A percentile compares a stretch with the other conserved stretches of the same genome.
These are phyloP conservation scores for Penicillium sp. DNA, from an alignment of 2,329 filamentous ascomycete genomes.

Conservation along the genomic window DNA sequence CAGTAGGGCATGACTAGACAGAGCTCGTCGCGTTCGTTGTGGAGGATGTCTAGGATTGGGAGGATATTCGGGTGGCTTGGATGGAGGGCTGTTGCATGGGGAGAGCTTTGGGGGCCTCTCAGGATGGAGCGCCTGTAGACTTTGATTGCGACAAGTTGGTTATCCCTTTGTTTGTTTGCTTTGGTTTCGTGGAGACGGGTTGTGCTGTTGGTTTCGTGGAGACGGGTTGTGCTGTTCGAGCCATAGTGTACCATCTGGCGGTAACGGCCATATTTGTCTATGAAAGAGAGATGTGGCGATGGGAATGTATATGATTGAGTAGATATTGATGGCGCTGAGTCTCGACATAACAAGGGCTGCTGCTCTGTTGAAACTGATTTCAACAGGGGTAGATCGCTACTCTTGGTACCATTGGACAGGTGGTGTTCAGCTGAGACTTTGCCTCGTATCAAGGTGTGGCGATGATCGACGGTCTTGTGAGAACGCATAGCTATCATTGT, in stretches of 20 bases:
- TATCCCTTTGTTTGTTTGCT: not conserved
- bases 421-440: conserved; percentile 7
- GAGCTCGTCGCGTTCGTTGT: conserved; percentile 27
- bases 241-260: conserved; percentile 31
- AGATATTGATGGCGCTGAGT: conserved; percentile 1
- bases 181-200: conserved; percentile 23
- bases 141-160: conserved; percentile 28
- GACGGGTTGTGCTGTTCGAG: conserved; percentile 24
- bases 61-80: conserved; percentile 32
- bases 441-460: conserved; percentile 12
- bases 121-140: conserved; percentile 26
- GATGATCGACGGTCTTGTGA: conserved; percentile 4
- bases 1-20: conserved; percentile 49
- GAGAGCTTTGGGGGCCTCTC: not conserved
- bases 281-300: conserved; percentile 11
- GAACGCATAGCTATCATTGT: conserved; percentile 8
- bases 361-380: conserved; percentile 17
- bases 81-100: conserved; percentile 12
- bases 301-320: not conserved
- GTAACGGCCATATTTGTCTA: conserved; percentile 26
- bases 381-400: conserved; percentile 4
- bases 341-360: conserved; percentile 14
- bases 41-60: conserved; percentile 25
- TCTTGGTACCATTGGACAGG: conserved; percentile 5
- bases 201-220: conserved; percentile 25